These are phyloP conservation scores for Teratosphaeria pseudoeucalypti DNA, from an alignment of 2,329 filamentous ascomycete genomes.

Conservation along the genomic window DNA sequence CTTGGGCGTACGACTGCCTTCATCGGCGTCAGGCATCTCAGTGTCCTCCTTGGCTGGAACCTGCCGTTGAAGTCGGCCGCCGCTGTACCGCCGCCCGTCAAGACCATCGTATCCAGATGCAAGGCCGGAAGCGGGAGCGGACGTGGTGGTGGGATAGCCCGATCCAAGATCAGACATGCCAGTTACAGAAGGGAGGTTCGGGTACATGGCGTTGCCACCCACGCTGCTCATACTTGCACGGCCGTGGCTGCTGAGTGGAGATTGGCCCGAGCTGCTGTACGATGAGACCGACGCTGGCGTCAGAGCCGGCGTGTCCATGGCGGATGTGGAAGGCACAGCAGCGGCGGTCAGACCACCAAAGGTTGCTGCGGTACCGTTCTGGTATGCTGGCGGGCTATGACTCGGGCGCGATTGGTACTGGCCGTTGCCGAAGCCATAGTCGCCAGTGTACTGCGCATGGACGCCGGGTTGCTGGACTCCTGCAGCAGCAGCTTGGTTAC, in stretches of 20 bases:
- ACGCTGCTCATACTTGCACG: constrained; percentile 42
- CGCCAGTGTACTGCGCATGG: constrained; percentile 43
- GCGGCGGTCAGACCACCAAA: constrained; percentile 26
- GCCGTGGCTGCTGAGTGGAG: constrained; percentile 59
- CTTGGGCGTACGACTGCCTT: constrained; percentile 27
- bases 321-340: constrained; percentile 30
- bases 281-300: constrained; percentile 68
- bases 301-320: constrained; percentile 59
- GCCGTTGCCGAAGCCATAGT: constrained; percentile 43
- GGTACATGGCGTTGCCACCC: constrained; percentile 58
- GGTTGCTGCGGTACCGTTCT: constrained; percentile 17
- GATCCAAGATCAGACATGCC: constrained; percentile 49
- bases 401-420: constrained; percentile 44
- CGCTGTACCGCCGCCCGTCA: constrained; percentile 51
- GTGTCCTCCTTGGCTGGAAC: constrained; percentile 30
- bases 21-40: constrained; percentile 33
- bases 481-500: constrained; percentile 61
- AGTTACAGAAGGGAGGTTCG: constrained; percentile 60
- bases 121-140: constrained; percentile 58
- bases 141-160: constrained; percentile 54
- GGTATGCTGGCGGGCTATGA: constrained; percentile 43
- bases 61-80: constrained; percentile 48
- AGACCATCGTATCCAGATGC: constrained; percentile 53
- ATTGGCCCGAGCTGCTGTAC: constrained; percentile 63
- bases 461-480: constrained; percentile 65